Evolutionary conservation across 2,329 filamentous ascomycete genomes (phyloP).

Genomic region (Akanthomyces uredinophilus): DNA sequence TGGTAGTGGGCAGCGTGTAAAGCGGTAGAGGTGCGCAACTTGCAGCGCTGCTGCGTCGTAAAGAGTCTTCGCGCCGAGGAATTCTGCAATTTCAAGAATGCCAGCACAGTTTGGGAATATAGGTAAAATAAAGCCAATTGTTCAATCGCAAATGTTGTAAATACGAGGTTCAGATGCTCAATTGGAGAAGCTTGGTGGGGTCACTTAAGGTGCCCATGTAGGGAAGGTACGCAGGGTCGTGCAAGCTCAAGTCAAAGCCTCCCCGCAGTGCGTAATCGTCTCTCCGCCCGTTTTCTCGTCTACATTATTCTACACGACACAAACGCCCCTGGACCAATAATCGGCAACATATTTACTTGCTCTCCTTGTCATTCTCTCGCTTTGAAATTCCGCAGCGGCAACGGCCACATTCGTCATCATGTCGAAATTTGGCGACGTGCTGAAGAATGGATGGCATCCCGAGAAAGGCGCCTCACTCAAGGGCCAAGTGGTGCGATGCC

Average conservation of each 20-base stretch:
- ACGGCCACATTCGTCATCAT: conserved; percentile 24
- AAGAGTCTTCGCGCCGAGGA: not conserved
- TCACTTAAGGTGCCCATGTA: too few species aligned
- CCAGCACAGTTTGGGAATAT: not conserved
- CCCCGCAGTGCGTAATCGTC: conserved; percentile 8
- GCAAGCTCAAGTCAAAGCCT: not conserved
- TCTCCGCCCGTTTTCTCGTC: not conserved
- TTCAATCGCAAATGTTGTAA: not conserved
- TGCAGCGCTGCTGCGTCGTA: not conserved
- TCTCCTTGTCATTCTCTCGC: too few species aligned
- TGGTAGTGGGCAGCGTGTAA: not conserved
- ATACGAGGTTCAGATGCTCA: not conserved
- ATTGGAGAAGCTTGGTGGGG: not conserved
- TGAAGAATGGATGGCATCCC: conserved; percentile 50
- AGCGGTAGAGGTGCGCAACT: not conserved
- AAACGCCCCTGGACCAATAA: not conserved
- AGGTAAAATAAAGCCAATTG: not conserved
- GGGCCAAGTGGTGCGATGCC: conserved; percentile 40
- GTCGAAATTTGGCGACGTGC: conserved; percentile 42
- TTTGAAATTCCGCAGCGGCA: not conserved
- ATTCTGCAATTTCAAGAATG: not conserved
- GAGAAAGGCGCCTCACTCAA: conserved; percentile 41
- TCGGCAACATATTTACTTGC: not conserved
- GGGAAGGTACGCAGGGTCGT: not conserved
- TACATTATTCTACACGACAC: not conserved